These are phyloP conservation scores for Phoma sp. DNA, from an alignment of 2,329 filamentous ascomycete species.

Conservation along the genomic window DNA sequence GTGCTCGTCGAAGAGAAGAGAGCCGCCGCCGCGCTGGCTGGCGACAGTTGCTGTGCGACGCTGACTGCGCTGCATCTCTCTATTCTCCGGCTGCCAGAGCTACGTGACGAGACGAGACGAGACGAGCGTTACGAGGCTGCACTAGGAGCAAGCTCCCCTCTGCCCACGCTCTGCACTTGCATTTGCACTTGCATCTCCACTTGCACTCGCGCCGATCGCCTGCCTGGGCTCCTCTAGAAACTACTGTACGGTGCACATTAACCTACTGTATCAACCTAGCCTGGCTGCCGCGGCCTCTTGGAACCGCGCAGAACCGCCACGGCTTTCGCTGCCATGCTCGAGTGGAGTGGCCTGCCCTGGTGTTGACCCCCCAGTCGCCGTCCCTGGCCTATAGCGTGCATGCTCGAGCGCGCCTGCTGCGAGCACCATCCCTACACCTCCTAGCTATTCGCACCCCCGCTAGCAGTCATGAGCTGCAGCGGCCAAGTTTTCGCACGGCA, in stretches of 20 bases:
- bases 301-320: constrained; percentile 5
- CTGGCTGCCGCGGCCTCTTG: constrained; percentile 6
- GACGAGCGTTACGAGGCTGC: constrained; percentile 2
- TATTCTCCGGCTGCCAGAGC: constrained; percentile 6
- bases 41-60: background rate
- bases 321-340: background rate
- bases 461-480: constrained; percentile 1
- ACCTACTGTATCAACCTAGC: no score
- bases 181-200: background rate
- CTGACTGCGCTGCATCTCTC: background rate
- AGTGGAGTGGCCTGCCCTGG: background rate
- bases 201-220: constrained; percentile 26
- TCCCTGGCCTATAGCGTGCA: constrained; percentile 8
- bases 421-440: constrained; percentile 15
- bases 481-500: constrained; percentile 6
- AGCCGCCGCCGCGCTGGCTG: no score
- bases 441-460: background rate
- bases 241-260: no score
- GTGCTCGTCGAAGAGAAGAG: background rate
- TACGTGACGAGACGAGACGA: background rate
- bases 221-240: no score
- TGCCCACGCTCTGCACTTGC: background rate
- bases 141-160: no score
- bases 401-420: constrained; percentile 13
- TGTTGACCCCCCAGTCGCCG: constrained; percentile 4